Evolutionary conservation across 768 basidiomycete species (phyloP), one percentile per base, ranked within the genome.

Genomic region (Inosperma sp.): DNA sequence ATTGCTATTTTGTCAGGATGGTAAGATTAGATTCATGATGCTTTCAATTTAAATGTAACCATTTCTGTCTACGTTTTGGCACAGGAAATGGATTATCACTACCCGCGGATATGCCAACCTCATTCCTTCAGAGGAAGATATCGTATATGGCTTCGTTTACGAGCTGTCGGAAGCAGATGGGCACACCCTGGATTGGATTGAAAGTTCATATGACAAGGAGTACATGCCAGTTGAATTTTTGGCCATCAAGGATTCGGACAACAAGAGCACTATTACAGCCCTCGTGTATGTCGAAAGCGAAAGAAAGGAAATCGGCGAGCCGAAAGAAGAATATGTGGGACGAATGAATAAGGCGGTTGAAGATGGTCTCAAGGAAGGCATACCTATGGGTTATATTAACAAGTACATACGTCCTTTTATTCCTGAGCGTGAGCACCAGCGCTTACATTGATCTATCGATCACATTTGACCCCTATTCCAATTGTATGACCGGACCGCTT

Each of bases 61-160:
- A 27, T 51, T n/a, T 48, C 25, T 16, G n/a, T 42, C 10, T 4
- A 9, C 9, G 5, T 12, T 49, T 25, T n/a, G 29, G 9, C 8
- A 36, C 52, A 78, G 77, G 76, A 71, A 68, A 49, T 78, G 74
- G 75, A 70, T 79, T 14, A 78, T 79, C 19, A 72, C 68, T 48
- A 53, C 49, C 8, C 59, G 67, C 39, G 74, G 75, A 14, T 77
- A 74, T 51, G 77, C 76, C 10, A 77, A 71, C 35, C 60, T 79
- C 47, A 56, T 74, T 14, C 69, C 69, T 7, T 76, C 76, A 1
- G 21, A 52, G 5, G 69, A 65, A 4, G 72, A 78, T 62, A 45
- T 67, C 30, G 74, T 75, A 13, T 74, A 73, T 49, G 75, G 73
- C 2, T 60, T 73, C 22, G 51, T 76, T 19, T 78, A 72, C 57